Conservation (phyloP, 352 stramenopile species). For the Phytophthora boehmeriae region DNA sequence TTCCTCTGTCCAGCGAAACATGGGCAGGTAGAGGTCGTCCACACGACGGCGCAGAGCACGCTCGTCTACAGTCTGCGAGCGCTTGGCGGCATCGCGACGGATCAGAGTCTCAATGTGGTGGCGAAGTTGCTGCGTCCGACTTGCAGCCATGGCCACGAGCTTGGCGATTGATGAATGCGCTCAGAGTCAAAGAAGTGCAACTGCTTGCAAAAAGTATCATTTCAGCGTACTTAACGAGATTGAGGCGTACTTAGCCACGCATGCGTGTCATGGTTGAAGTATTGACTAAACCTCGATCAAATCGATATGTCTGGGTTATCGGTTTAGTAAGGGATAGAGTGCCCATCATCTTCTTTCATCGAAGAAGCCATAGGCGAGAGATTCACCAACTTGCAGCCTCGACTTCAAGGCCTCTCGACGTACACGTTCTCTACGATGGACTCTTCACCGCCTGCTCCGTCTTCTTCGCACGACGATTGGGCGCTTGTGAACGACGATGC, state of each 20-base stretch:
- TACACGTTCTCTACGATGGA: conserved; percentile 16
- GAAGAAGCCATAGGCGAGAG: conserved; percentile 6
- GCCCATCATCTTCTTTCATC: conserved; percentile 10
- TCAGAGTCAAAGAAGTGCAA: conserved; percentile 7
- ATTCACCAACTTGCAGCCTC: neutral
- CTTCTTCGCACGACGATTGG: conserved; percentile 62
- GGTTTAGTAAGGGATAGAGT: too few relatives aligned
- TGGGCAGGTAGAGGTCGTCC: conserved; percentile 77
- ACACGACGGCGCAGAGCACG: conserved; percentile 52
- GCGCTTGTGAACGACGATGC: conserved; percentile 70
- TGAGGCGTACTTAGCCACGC: too few relatives aligned
- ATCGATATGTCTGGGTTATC: too few relatives aligned
- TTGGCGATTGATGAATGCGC: conserved; percentile 15
- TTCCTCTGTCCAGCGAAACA: conserved; percentile 75
- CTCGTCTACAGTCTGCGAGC: conserved; percentile 39
- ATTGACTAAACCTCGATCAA: too few relatives aligned
- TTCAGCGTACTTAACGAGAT: too few relatives aligned
- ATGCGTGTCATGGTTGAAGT: too few relatives aligned
- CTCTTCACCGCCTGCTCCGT: conserved; percentile 18
- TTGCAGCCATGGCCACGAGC: conserved; percentile 23
- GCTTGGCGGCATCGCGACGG: conserved; percentile 42
- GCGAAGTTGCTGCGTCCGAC: conserved; percentile 38
- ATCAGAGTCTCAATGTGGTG: conserved; percentile 64
- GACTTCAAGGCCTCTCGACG: neutral
- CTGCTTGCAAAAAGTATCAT: neutral